A percentile compares a stretch with the other conserved stretches of the same genome.
Conservation (phyloP, 2,329 filamentous ascomycete genomes). For the Stenocarpella maydis region DNA sequence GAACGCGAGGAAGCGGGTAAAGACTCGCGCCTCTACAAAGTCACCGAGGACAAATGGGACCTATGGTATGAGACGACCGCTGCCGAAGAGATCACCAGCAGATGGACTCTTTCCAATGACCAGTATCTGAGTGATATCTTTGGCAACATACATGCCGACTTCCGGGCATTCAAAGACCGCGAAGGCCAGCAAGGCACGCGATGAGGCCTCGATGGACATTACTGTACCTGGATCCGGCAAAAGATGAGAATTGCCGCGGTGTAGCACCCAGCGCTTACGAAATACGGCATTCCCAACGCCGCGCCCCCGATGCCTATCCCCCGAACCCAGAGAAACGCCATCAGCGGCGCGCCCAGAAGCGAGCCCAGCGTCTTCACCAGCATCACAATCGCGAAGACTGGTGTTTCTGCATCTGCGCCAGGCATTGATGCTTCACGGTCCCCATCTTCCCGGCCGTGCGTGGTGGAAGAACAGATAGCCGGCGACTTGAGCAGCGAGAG, state of each 20-base stretch:
- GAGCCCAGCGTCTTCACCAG: constrained; percentile 58
- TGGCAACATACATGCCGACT: constrained; percentile 2
- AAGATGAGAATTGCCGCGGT: constrained; percentile 47
- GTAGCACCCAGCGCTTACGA: constrained; percentile 51
- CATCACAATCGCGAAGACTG: constrained; percentile 61
- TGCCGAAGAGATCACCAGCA: constrained; percentile 18
- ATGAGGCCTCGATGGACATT: background rate
- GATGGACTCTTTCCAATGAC: background rate
- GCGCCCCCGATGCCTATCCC: constrained; percentile 50
- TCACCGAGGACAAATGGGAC: constrained; percentile 24
- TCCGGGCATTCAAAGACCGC: background rate
- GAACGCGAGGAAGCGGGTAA: constrained; percentile 21
- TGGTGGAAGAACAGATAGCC: constrained; percentile 43
- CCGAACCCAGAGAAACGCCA: constrained; percentile 57
- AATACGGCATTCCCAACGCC: constrained; percentile 50
- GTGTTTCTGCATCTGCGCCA: constrained; percentile 45
- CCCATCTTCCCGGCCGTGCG: constrained; percentile 6
- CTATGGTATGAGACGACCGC: constrained; percentile 22
- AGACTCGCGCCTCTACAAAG: constrained; percentile 27
- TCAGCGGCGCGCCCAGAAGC: constrained; percentile 55
- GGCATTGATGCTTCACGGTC: constrained; percentile 28
- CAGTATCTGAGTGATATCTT: constrained; percentile 28
- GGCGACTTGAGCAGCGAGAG: constrained; percentile 57
- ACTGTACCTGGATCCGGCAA: constrained; percentile 17
- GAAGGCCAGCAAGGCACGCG: background rate